Percentiles rank a stretch among this genome's conserved stretches.
phyloP scores from a whole-genome alignment of 2,329 filamentous ascomycete species.

The Fusarium praegraminearum region DNA sequence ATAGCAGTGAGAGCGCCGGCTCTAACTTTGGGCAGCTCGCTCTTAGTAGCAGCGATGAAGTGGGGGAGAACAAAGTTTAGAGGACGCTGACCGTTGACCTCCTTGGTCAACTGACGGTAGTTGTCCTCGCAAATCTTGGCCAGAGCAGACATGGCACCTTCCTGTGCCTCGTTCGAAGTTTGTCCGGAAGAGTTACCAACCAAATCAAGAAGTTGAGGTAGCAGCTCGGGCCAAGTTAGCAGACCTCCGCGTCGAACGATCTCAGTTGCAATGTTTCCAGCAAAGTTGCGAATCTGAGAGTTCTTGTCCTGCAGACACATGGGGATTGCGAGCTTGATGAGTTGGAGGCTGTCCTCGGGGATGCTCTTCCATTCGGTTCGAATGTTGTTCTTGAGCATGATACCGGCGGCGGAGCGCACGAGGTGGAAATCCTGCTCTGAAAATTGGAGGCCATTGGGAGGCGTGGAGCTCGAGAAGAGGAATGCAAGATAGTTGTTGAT shows the following conservation, averaged over 20 bases:
- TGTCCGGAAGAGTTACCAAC: slow-evolving; percentile 79
- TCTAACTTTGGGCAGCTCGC: slow-evolving; percentile 80
- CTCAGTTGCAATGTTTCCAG: slow-evolving; percentile 95
- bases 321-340: slow-evolving; percentile 84
- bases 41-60: slow-evolving; percentile 87
- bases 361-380: slow-evolving; percentile 80
- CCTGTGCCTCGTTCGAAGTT: slow-evolving; percentile 78
- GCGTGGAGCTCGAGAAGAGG: slow-evolving; percentile 80
- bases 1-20: slow-evolving; percentile 84
- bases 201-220: slow-evolving; percentile 84
- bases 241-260: slow-evolving; percentile 86
- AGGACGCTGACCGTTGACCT: slow-evolving; percentile 89
- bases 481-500: slow-evolving; percentile 98
- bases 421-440: slow-evolving; percentile 74
- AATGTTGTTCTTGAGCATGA: slow-evolving; percentile 97
- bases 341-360: slow-evolving; percentile 75
- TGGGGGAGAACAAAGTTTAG: slow-evolving; percentile 91
- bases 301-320: slow-evolving; percentile 84
- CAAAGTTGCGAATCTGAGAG: slow-evolving; percentile 85
- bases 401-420: slow-evolving; percentile 86
- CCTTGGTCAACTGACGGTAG: slow-evolving; percentile 83
- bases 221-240: slow-evolving; percentile 89
- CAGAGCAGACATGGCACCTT: slow-evolving; percentile 93
- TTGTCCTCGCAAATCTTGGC: slow-evolving; percentile 98
- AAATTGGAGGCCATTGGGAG: slow-evolving; percentile 70